phyloP scores from a whole-genome alignment of 352 stramenopile species.

The Phytopythium cucurbitacearum region DNA sequence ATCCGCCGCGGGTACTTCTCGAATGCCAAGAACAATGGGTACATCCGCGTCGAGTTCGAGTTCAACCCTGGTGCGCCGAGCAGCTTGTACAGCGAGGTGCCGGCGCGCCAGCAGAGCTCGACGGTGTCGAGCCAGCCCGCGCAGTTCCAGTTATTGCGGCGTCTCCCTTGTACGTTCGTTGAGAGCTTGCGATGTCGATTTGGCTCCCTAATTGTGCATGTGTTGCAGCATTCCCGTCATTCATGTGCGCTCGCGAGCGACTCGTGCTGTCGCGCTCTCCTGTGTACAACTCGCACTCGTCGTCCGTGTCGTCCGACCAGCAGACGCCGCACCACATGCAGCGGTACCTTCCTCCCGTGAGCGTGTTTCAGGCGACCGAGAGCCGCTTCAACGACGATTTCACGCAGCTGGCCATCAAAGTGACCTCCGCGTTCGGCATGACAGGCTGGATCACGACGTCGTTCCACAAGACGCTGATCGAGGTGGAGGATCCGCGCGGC shows the following conservation, averaged over 20 bases:
- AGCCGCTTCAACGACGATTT: slow-evolving; percentile 70
- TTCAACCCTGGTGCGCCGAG: slow-evolving; percentile 12
- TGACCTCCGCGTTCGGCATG: slow-evolving; percentile 58
- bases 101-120: slow-evolving; percentile 22
- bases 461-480: slow-evolving; percentile 38
- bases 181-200: background rate
- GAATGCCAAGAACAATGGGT: slow-evolving; percentile 63
- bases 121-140: slow-evolving; percentile 13
- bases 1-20: slow-evolving; percentile 75
- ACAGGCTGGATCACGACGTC: slow-evolving; percentile 65
- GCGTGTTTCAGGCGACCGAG: slow-evolving; percentile 67
- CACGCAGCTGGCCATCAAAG: slow-evolving; percentile 57
- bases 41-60: slow-evolving; percentile 62
- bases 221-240: slow-evolving; percentile 48
- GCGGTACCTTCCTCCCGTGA: slow-evolving; percentile 53
- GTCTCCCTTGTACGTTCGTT: slow-evolving; percentile 40
- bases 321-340: slow-evolving; percentile 24
- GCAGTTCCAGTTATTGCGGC: slow-evolving; percentile 46
- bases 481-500: slow-evolving; percentile 49
- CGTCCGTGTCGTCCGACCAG: slow-evolving; percentile 14
- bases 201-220: background rate
- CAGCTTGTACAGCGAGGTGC: slow-evolving; percentile 17
- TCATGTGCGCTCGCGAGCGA: slow-evolving; percentile 46
- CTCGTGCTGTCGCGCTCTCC: slow-evolving; percentile 46
- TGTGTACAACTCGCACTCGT: slow-evolving; percentile 33